Percentiles rank a stretch among this genome's conserved stretches.
Conservation (phyloP, 1,284 basidiomycete species). For the Cryptococcus maquisensis region DNA sequence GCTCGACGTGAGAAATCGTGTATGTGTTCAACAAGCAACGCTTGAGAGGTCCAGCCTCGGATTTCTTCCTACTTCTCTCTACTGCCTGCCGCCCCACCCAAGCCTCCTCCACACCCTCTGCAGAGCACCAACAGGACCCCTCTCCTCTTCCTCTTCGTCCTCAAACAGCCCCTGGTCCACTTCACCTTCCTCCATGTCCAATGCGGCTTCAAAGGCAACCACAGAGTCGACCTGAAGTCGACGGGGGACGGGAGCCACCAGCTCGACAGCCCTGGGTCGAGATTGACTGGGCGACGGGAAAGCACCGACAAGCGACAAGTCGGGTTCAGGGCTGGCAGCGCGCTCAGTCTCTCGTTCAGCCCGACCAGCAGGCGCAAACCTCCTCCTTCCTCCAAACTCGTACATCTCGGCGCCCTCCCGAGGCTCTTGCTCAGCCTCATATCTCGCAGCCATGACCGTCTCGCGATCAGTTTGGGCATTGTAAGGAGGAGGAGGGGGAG, state of each 20-base stretch:
- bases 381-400: slow-evolving; percentile 3
- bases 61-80: neutral
- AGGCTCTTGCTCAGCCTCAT: slow-evolving; percentile 11
- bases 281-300: slow-evolving; percentile 1
- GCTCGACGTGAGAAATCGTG: no score
- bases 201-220: slow-evolving; percentile 16
- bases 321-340: neutral
- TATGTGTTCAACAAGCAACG: no score
- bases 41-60: no score
- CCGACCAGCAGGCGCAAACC: slow-evolving; percentile 5
- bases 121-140: slow-evolving; percentile 6
- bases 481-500: slow-evolving; percentile 40
- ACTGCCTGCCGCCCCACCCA: slow-evolving; percentile 8
- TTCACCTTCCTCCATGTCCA: slow-evolving; percentile 19
- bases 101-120: slow-evolving; percentile 12
- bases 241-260: slow-evolving; percentile 4
- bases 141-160: slow-evolving; percentile 6
- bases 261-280: neutral
- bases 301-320: slow-evolving; percentile 17
- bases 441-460: slow-evolving; percentile 25
- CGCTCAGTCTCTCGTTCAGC: neutral
- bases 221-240: slow-evolving; percentile 6
- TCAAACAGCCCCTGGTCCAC: slow-evolving; percentile 3
- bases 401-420: slow-evolving; percentile 9
- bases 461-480: slow-evolving; percentile 34